Evolutionary conservation across 306 rosid species (phyloP).

Genomic region (Hippophae gyantsensis): DNA sequence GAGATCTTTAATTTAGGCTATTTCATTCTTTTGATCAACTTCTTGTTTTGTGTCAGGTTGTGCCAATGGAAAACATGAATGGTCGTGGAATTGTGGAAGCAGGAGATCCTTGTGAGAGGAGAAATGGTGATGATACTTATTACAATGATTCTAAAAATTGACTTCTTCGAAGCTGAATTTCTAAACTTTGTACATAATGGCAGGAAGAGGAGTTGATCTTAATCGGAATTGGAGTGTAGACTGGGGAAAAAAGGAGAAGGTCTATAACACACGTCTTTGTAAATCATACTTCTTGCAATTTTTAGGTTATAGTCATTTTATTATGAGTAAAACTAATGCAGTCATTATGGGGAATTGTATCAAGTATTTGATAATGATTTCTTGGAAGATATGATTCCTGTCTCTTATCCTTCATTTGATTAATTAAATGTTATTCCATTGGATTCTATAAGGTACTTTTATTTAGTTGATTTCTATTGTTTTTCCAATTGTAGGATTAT

Average conservation of each 20-base stretch:
- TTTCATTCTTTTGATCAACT: constrained; percentile 4
- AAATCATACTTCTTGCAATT: background rate
- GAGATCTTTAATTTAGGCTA: background rate
- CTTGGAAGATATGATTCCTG: constrained; percentile 7
- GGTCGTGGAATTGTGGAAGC: constrained; percentile 88
- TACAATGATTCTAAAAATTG: constrained; percentile 12
- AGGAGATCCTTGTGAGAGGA: constrained; percentile 89
- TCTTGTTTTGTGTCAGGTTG: constrained; percentile 48
- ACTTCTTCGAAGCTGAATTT: constrained; percentile 20
- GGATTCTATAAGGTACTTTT: no score
- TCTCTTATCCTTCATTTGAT: constrained; percentile 8
- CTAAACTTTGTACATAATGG: constrained; percentile 23
- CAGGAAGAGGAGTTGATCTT: constrained; percentile 99
- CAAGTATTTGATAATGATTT: background rate
- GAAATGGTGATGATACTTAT: constrained; percentile 59
- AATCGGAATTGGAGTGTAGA: constrained; percentile 98
- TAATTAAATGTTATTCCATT: background rate
- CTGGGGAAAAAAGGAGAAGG: constrained; percentile 99
- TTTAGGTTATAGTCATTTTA: background rate
- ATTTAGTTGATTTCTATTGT: constrained; percentile 1
- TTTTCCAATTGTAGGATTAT: constrained; percentile 55
- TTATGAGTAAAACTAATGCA: background rate
- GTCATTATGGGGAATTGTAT: background rate
- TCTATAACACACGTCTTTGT: constrained; percentile 14
- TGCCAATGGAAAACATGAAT: constrained; percentile 88